A percentile compares a stretch with the other conserved stretches of the same genome.
Conservation (phyloP, 2,329 filamentous ascomycete species). For the Stagonosporopsis chrysanthemi region DNA sequence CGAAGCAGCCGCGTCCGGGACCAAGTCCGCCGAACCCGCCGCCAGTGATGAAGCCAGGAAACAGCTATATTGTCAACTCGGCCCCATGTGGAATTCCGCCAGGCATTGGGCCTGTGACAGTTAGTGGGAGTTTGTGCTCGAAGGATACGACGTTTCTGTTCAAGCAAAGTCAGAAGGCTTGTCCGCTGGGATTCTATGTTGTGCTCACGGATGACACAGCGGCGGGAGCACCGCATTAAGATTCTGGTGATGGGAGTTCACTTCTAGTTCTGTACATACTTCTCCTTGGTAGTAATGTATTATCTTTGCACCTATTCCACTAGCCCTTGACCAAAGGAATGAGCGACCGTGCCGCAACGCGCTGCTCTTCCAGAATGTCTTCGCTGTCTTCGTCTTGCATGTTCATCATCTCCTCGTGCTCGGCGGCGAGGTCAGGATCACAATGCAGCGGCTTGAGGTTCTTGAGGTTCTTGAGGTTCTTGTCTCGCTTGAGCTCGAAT, state of each 20-base stretch:
- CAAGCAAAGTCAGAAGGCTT: slow-evolving; percentile 29
- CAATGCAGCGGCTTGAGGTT: too few relatives aligned
- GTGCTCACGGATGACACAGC: slow-evolving; percentile 27
- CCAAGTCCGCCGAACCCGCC: slow-evolving; percentile 31
- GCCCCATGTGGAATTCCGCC: slow-evolving; percentile 32
- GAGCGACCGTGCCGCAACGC: too few relatives aligned
- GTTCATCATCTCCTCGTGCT: too few relatives aligned
- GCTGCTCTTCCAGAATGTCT: too few relatives aligned
- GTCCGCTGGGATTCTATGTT: slow-evolving; percentile 39
- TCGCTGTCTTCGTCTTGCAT: too few relatives aligned
- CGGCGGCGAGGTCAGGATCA: too few relatives aligned
- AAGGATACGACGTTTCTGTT: slow-evolving; percentile 33
- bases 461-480: too few relatives aligned
- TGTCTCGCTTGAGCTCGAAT: too few relatives aligned
- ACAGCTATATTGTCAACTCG: slow-evolving; percentile 34
- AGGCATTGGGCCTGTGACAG: slow-evolving; percentile 27
- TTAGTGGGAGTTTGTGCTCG: slow-evolving; percentile 32
- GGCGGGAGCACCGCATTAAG: not conserved
- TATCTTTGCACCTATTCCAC: too few relatives aligned
- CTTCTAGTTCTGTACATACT: not conserved
- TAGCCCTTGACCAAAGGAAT: too few relatives aligned
- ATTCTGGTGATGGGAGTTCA: not conserved
- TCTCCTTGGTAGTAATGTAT: too few relatives aligned
- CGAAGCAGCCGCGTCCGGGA: slow-evolving; percentile 30
- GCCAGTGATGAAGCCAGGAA: slow-evolving; percentile 29